These are phyloP conservation scores for Isabelozyma gotoi DNA, from an alignment of 805 yeast genomes.

Conservation along the genomic window DNA sequence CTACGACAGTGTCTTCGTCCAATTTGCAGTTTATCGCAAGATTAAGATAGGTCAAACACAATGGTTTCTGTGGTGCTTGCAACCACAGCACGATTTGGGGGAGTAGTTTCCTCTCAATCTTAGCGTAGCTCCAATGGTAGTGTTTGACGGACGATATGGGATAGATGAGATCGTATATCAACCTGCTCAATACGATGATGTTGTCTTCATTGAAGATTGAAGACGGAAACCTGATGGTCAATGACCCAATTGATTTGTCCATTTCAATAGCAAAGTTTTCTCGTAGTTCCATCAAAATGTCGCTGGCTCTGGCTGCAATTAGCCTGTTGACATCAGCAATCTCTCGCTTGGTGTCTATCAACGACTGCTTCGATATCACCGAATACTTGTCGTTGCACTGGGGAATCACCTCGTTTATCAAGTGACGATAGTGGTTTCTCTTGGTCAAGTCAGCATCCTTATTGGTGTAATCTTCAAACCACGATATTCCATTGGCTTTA, in stretches of 20 bases:
- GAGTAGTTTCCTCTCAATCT: constrained; percentile 29
- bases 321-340: constrained; percentile 6
- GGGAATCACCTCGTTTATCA: constrained; percentile 24
- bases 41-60: constrained; percentile 21
- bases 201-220: constrained; percentile 8
- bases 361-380: constrained; percentile 2
- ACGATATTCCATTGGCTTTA: constrained; percentile 31
- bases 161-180: constrained; percentile 23
- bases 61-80: background rate
- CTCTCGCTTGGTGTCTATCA: constrained; percentile 1
- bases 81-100: constrained; percentile 18
- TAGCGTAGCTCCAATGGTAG: constrained; percentile 42
- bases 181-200: constrained; percentile 23
- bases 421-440: constrained; percentile 55
- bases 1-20: background rate
- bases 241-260: constrained; percentile 4
- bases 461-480: constrained; percentile 78
- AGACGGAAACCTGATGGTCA: constrained; percentile 10
- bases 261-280: background rate
- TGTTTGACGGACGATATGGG: constrained; percentile 32
- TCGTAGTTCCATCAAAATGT: constrained; percentile 4
- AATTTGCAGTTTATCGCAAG: constrained; percentile 14
- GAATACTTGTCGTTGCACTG: constrained; percentile 1
- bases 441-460: constrained; percentile 50
- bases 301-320: constrained; percentile 2